Base-by-base conservation (phyloP, 1,139 yeast species). In the Nadsonia commutata region DNA sequence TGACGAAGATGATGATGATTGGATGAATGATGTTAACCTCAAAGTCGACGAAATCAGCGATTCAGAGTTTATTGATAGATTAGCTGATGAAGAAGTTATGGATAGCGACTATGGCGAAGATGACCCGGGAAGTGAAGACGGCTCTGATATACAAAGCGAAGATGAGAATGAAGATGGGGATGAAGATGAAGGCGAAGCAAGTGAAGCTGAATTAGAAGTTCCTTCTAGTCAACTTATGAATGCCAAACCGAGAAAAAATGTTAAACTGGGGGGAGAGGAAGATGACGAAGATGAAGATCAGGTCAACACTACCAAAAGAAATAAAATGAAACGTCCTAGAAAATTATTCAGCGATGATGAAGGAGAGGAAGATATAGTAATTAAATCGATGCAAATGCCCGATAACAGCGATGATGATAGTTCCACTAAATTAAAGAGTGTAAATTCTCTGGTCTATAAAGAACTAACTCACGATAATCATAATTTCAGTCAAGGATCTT, bases 121-220 rank as follows among this genome's bases (percentile, higher is more conserved):
- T 19, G 37, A 41, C 18, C 21, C 38, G 21, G 40, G 40, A 33
- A 33, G 47, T 19, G 37, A 31, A 9, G 43, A 41, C 31, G 31
- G 37, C 7, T 37, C 41, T 16, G 42, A 45, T 31, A 43, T 40
- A 23, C 45, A 40, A 19, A 48, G 42, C 17, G 48, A 38, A 18
- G 46, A 45, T 33, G 46, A 43, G 31, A 22, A 22, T 27, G 36
- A 40, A 27, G 45, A 46, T 11, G 45, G 43, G 8, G 46, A 50
- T 16, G 44, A 38, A 4, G 53, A 49, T 16, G 44, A 44, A 9
- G 45, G n/a, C 9, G 22, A 36, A 39, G 41, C 36, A 9, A 36
- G 22, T 27, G 33, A 27, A 9, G 33, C 33, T 8, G 16, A 27
- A 13, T 16, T 27, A 16, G 33, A 27, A 27, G 33, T 27, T 13